Conservation (phyloP, 768 basidiomycete genomes). For the Psilocybe sp. region DNA sequence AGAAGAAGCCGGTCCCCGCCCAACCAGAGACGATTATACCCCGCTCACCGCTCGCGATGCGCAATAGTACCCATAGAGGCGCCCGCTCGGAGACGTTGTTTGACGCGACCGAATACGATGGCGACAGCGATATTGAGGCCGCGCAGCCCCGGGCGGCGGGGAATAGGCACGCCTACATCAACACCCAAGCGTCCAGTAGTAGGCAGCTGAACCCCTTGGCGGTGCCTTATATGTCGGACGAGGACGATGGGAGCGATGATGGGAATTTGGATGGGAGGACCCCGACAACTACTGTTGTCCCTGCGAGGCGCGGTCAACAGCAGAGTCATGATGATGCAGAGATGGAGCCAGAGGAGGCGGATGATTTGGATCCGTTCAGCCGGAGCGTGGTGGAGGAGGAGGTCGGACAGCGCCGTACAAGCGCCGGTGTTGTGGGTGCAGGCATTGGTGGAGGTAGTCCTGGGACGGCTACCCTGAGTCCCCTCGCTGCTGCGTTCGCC, state of each 20-base stretch:
- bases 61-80: neutral
- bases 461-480: neutral
- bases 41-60: conserved; percentile 19
- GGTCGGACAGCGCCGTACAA: conserved; percentile 6
- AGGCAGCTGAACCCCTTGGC: neutral
- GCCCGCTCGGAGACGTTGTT: conserved; percentile 8
- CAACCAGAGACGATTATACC: conserved; percentile 23
- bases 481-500: neutral
- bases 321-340: conserved; percentile 1
- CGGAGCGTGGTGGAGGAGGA: conserved; percentile 32
- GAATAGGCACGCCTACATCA: neutral
- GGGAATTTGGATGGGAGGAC: neutral
- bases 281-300: too few species aligned
- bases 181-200: neutral
- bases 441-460: neutral
- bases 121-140: neutral
- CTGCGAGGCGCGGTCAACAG: neutral
- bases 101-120: conserved; percentile 3
- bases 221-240: neutral
- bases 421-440: conserved; percentile 1
- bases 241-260: neutral
- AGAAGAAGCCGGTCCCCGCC: neutral
- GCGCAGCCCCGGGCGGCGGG: neutral
- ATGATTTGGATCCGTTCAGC: conserved; percentile 41
- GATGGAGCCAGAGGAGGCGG: conserved; percentile 23